Evolutionary conservation across 176 grass and related monocot genomes (phyloP).

Genomic region (Zoysia japonica): DNA sequence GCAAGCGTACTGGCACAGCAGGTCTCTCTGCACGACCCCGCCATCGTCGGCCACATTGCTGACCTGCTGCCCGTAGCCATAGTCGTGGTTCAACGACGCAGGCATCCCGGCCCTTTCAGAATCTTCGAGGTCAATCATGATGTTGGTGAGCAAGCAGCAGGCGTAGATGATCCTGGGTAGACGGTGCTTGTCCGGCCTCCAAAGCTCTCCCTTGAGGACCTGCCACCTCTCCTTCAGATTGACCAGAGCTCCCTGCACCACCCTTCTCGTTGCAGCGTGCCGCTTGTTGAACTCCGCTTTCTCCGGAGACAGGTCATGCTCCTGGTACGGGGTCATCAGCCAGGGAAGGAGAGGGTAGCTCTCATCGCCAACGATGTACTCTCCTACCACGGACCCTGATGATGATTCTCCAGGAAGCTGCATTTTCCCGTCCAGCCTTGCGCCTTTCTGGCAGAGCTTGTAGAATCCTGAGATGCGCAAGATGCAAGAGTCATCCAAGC

Average conservation of each 20-base stretch:
- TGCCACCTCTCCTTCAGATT: conserved; percentile 48
- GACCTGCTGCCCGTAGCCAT: conserved; percentile 55
- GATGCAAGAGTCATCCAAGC: conserved; percentile 52
- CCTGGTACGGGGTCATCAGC: conserved; percentile 62
- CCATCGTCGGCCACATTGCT: conserved; percentile 36
- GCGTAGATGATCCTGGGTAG: conserved; percentile 61
- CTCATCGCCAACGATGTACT: conserved; percentile 60
- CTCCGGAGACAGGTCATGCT: conserved; percentile 16
- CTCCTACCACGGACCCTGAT: conserved; percentile 39
- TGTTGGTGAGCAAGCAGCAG: conserved; percentile 72
- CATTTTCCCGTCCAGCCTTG: conserved; percentile 46
- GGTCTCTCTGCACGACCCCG: conserved; percentile 44
- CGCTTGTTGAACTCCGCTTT: conserved; percentile 53
- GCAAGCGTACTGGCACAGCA: conserved; percentile 36
- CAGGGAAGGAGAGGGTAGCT: conserved; percentile 62
- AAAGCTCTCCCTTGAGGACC: conserved; percentile 42
- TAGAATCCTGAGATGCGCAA: conserved; percentile 57
- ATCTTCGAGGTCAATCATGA: conserved; percentile 62
- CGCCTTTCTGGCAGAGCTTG: conserved; percentile 57
- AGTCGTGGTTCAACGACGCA: conserved; percentile 44
- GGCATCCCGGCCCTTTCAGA: conserved; percentile 20
- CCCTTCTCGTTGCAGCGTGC: conserved; percentile 22
- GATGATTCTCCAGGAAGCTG: conserved; percentile 24
- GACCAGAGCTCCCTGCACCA: conserved; percentile 37
- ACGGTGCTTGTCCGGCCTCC: conserved; percentile 50